Percentiles rank a stretch among this genome's conserved stretches.
Evolutionary conservation across 768 basidiomycete species (phyloP).

Genomic region (Lactifluus volemus): DNA sequence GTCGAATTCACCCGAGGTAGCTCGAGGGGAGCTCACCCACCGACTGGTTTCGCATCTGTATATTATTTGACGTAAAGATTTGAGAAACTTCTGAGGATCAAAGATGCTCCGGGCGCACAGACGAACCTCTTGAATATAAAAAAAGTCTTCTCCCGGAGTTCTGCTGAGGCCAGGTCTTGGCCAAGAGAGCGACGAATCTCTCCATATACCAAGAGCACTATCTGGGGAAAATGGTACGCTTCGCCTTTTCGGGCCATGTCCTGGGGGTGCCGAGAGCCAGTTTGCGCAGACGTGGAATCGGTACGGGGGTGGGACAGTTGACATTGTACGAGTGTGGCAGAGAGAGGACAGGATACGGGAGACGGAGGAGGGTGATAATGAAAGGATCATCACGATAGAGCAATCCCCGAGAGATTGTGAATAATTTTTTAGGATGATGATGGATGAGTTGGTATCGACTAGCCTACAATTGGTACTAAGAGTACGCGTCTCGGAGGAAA

Average conservation of each 20-base stretch:
- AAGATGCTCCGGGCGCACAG: conserved; percentile 23
- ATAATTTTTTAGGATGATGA: background rate
- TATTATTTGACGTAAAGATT: background rate
- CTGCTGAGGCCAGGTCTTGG: conserved; percentile 32
- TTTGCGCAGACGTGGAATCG: conserved; percentile 69
- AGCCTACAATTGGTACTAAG: background rate
- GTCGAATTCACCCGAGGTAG: conserved; percentile 2
- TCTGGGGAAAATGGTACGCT: conserved; percentile 49
- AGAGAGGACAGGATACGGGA: background rate
- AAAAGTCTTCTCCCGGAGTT: conserved; percentile 53
- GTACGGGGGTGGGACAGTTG: conserved; percentile 40
- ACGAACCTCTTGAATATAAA: conserved; percentile 56
- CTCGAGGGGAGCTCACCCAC: conserved; percentile 38
- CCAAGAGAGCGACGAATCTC: conserved; percentile 50
- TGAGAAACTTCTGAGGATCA: background rate
- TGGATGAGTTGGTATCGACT: background rate
- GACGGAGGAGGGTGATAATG: background rate
- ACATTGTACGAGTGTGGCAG: conserved; percentile 18
- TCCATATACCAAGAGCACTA: conserved; percentile 56
- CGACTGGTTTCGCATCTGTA: conserved; percentile 69
- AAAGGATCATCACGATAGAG: background rate
- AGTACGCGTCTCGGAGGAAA: background rate
- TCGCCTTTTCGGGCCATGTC: conserved; percentile 26
- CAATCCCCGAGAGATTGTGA: background rate
- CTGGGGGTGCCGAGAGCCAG: conserved; percentile 65